Evolutionary conservation across 306 rosid species (phyloP), one percentile per base, ranked within the genome.

Genomic region (Lathyrus tuberosus): DNA sequence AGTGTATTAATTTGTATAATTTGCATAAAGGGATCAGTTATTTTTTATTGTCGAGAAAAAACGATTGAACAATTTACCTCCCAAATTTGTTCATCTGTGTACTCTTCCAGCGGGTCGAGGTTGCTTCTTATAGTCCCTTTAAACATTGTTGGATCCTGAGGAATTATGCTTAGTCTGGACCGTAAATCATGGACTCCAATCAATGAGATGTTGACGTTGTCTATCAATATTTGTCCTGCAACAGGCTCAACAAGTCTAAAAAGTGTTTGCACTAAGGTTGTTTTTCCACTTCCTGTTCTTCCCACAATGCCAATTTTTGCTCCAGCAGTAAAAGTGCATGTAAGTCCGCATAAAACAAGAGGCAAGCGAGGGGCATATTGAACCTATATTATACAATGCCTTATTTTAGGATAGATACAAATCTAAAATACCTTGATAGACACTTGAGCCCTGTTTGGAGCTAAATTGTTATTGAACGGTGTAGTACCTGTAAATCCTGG

Each of bases 111-210:
- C 0, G 98, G 91, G 62, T 89, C 96, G 30, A 89, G 71, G 73
- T 92, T 92, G 71, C 84, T 88, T 83, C 98, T 81, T 52, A 92
- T 79, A 2, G 93, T 88, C 49, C 98, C 96, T 82, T 86, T 88
- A 80, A 92, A 92, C 98, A 92, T 92, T 49, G 96, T 92, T 67
- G 98, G 96, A 75, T 92, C 98, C 67, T 89, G 96, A 84, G 98
- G 95, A 68, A 89, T 92, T 61, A 92, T 89, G 82, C 98, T 92
- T 17, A 89, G 79, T 79, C 77, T 83, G 5, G 85, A 89, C 66
- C 93, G 47, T 67, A 92, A 74, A 82, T 92, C 88, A 37, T 89
- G 96, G 63, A 92, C 67, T 41, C 95, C 96, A 30, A 89, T 80
- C 4, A 58, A 70, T 30, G 85, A 72, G 74, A 86, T 89, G 70